Evolutionary conservation across 192 early-diverging fungal species (phyloP), one percentile per base, ranked within the genome.

Genomic region (Gonapodya prolifera): DNA sequence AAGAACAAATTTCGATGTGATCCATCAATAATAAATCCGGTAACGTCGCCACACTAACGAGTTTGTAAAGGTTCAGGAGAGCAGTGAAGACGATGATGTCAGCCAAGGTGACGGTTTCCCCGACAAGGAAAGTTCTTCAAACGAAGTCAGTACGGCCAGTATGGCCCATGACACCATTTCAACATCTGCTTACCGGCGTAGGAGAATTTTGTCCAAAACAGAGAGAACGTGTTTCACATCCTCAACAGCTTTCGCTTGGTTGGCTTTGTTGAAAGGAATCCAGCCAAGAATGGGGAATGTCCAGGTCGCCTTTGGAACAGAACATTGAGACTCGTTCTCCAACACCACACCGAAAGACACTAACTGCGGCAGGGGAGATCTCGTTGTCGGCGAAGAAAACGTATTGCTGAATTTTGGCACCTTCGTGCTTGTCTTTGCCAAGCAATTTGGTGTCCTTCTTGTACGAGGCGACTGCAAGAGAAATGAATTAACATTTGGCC

Each of bases 21-120:
- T 36, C n/a, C 13, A 76, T 28, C 23, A 35, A 76, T 2, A 76
- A 35, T 79, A 77, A n/a, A n/a, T n/a, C n/a, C n/a, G n/a, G n/a
- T n/a, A n/a, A n/a, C n/a, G n/a, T n/a, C n/a, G n/a, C n/a, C n/a
- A n/a, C 8, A 61, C 71, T n/a, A 33, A 80, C 79, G 33, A 81
- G 70, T 34, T 78, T 75, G 84, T 86, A 87, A 81, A 87, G 86
- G 77, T 79, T 78, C 30, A 86, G 28, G 75, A 95, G 85, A 31
- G 84, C 78, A 75, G 85, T 80, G 79, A 86, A 89, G 61, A 95
- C 80, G 75, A 86, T 78, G 80, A 97, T 91, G 84, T 98, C 96
- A 76, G 96, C 96, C 33, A 95, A 82, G 79, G 96, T 96, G 80
- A 98, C 83, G 79, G 85, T 86, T 86, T 98, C 96, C 78, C 94